Evolutionary conservation across 495 filamentous ascomycete genomes (phyloP).

Genomic region (Penicillium samsonianum): DNA sequence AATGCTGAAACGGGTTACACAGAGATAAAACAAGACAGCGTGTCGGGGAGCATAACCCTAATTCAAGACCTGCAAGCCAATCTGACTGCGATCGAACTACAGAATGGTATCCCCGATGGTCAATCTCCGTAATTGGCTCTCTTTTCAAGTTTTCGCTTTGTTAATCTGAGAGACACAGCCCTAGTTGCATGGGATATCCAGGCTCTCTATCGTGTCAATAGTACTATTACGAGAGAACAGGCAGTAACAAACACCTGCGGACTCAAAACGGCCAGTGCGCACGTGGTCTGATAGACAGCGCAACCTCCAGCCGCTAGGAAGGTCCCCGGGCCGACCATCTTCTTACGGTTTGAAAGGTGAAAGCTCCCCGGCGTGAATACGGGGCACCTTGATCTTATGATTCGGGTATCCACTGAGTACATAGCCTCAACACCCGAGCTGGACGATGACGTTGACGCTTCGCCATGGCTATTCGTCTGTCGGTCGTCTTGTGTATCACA

Average conservation of each 20-base stretch:
- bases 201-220: not conserved
- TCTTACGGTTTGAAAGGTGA: not conserved
- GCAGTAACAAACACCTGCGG: not conserved
- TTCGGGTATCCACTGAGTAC: not conserved
- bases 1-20: not conserved
- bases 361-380: not conserved
- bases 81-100: constrained; percentile 1
- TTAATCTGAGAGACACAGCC: not conserved
- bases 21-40: not conserved
- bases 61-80: constrained; percentile 7
- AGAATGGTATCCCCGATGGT: not conserved
- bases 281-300: not conserved
- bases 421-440: constrained; percentile 4
- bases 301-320: not conserved
- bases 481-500: not conserved
- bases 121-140: not conserved
- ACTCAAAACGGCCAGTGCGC: not conserved
- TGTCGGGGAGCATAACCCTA: constrained; percentile 6
- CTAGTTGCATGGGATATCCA: not conserved
- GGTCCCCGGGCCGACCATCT: not conserved
- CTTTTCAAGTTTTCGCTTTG: not conserved
- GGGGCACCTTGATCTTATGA: not conserved
- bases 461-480: not conserved
- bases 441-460: not conserved
- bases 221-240: not conserved